Conservation (phyloP, 805 yeast genomes). For the Candida corydali region DNA sequence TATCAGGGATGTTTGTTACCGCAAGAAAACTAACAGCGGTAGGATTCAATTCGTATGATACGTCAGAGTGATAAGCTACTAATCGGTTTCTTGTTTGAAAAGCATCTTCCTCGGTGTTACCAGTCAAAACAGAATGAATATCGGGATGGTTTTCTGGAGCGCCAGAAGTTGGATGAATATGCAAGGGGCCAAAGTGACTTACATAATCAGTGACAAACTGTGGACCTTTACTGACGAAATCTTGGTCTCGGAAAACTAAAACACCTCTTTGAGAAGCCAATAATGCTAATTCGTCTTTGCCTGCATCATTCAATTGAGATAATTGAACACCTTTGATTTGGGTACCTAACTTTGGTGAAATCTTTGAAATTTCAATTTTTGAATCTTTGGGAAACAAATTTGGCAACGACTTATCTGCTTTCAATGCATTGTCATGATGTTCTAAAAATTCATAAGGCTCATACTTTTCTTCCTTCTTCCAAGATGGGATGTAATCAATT, state of each 20-base stretch:
- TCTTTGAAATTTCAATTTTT: conserved; percentile 25
- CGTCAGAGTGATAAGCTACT: conserved; percentile 34
- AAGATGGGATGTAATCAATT: conserved; percentile 25
- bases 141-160: conserved; percentile 30
- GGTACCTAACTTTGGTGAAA: conserved; percentile 72
- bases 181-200: conserved; percentile 35
- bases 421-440: conserved; percentile 53
- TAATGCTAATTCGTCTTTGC: conserved; percentile 65
- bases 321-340: conserved; percentile 59
- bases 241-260: conserved; percentile 62
- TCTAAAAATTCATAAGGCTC: conserved; percentile 51
- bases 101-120: conserved; percentile 12
- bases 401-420: conserved; percentile 52
- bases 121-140: conserved; percentile 25
- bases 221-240: conserved; percentile 43
- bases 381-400: conserved; percentile 41
- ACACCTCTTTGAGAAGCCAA: conserved; percentile 66
- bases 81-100: conserved; percentile 21
- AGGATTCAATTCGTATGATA: conserved; percentile 39
- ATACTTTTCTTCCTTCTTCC: conserved; percentile 38
- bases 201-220: conserved; percentile 27
- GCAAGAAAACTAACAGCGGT: conserved; percentile 36
- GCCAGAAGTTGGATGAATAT: conserved; percentile 44
- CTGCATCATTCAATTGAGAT: conserved; percentile 47
- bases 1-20: conserved; percentile 33